Conservation (phyloP, 139 green algal species). For the Chlorella sp. region DNA sequence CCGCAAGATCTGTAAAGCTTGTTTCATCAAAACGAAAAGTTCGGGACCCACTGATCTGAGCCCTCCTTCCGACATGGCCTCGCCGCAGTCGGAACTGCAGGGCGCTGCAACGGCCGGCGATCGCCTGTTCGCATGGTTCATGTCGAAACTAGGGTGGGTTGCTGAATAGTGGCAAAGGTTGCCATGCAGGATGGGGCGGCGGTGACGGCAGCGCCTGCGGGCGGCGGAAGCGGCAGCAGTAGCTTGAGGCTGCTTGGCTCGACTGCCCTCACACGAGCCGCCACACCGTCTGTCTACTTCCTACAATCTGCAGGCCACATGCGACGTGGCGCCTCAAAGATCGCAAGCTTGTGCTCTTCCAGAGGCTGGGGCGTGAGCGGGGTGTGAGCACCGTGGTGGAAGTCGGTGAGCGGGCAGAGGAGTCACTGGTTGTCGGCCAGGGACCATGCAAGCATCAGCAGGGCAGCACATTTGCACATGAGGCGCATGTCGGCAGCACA, state of each 20-base stretch:
- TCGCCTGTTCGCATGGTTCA: background rate
- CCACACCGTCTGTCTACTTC: background rate
- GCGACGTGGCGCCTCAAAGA: background rate
- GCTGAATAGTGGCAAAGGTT: background rate
- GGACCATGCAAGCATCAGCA: too few species aligned
- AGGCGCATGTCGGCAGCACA: too few species aligned
- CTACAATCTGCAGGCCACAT: background rate
- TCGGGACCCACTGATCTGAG: background rate
- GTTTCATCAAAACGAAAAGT: too few species aligned
- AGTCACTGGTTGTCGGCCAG: background rate
- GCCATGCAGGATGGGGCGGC: background rate
- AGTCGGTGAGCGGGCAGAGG: background rate
- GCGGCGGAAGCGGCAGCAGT: background rate
- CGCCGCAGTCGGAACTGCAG: background rate
- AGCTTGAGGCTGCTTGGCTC: background rate
- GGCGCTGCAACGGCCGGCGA: background rate
- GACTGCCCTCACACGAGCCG: background rate
- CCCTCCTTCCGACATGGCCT: background rate
- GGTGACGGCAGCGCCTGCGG: background rate
- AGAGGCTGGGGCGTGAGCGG: background rate
- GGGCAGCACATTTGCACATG: too few species aligned
- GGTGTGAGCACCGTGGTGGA: conserved; percentile 18
- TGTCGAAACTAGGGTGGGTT: background rate
- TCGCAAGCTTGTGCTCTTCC: conserved; percentile 9
- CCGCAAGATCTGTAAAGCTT: too few species aligned